Evolutionary conservation across 371 early-diverging fungal genomes (phyloP).

Genomic region (Mucor circinelloides): DNA sequence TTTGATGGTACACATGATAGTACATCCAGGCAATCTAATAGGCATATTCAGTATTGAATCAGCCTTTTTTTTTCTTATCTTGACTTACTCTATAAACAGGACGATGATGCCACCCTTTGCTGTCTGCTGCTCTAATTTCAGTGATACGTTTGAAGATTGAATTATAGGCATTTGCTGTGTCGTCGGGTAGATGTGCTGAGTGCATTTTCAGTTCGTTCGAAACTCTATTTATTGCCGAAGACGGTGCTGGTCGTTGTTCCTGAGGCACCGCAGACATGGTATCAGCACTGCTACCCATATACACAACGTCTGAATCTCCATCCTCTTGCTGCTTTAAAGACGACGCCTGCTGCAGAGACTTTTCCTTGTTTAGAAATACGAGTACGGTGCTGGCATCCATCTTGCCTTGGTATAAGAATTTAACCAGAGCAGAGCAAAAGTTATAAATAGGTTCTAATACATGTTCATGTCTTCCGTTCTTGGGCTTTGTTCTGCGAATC

Average conservation of each 20-base stretch:
- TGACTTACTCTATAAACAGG: slow-evolving; percentile 62
- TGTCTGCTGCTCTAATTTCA: slow-evolving; percentile 55
- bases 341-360: not conserved
- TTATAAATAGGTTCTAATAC: slow-evolving; percentile 64
- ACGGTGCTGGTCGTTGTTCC: not conserved
- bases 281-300: not conserved
- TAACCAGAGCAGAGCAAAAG: slow-evolving; percentile 58
- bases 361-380: slow-evolving; percentile 10
- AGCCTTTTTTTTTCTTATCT: too few relatives aligned
- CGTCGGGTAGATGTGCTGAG: slow-evolving; percentile 12
- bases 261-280: not conserved
- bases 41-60: too few relatives aligned
- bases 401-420: slow-evolving; percentile 46
- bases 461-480: slow-evolving; percentile 53
- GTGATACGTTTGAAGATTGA: slow-evolving; percentile 48
- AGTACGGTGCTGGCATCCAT: slow-evolving; percentile 39
- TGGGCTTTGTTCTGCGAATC: slow-evolving; percentile 40
- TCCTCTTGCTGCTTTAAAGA: not conserved
- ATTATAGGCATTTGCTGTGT: slow-evolving; percentile 41
- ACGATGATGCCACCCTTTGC: slow-evolving; percentile 69
- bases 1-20: slow-evolving; percentile 55
- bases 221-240: not conserved
- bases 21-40: slow-evolving; percentile 66
- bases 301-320: not conserved
- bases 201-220: not conserved